Conservation (phyloP, 2,329 filamentous ascomycete genomes). For the Lachnellula arida region DNA sequence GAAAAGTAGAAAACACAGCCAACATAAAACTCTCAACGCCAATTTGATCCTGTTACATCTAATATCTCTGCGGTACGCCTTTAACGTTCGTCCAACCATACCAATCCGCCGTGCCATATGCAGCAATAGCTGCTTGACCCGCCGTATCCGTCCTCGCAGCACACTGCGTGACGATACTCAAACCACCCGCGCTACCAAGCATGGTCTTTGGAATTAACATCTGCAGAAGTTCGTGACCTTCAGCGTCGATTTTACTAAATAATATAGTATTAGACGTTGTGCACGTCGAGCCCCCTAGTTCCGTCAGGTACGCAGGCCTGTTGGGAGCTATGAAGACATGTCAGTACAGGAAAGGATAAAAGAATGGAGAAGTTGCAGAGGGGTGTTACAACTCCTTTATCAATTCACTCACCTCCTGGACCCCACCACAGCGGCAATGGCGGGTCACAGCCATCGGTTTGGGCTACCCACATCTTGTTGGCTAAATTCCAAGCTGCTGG, state of each 20-base stretch:
- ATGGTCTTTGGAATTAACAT: background rate
- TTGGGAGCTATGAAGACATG: slow-evolving; percentile 1
- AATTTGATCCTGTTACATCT: background rate
- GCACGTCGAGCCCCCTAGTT: background rate
- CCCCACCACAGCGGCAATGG: background rate
- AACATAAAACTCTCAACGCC: background rate
- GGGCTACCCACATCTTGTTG: slow-evolving; percentile 5
- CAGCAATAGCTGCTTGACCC: background rate
- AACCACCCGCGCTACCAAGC: background rate
- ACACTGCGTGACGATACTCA: background rate
- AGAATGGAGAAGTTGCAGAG: background rate
- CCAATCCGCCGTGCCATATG: background rate
- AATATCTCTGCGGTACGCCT: background rate
- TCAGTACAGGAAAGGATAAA: background rate
- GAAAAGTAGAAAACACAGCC: background rate
- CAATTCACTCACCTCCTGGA: slow-evolving; percentile 2
- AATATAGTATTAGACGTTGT: background rate
- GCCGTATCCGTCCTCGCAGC: background rate
- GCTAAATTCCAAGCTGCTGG: slow-evolving; percentile 1
- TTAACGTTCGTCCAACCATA: slow-evolving; percentile 1
- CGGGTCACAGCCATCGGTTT: background rate
- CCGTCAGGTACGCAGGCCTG: background rate
- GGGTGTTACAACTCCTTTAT: too few species aligned
- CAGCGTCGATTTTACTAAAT: background rate
- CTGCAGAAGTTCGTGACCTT: background rate